Conservation (phyloP, 2,329 filamentous ascomycete species). For the Nigrospora oryzae region DNA sequence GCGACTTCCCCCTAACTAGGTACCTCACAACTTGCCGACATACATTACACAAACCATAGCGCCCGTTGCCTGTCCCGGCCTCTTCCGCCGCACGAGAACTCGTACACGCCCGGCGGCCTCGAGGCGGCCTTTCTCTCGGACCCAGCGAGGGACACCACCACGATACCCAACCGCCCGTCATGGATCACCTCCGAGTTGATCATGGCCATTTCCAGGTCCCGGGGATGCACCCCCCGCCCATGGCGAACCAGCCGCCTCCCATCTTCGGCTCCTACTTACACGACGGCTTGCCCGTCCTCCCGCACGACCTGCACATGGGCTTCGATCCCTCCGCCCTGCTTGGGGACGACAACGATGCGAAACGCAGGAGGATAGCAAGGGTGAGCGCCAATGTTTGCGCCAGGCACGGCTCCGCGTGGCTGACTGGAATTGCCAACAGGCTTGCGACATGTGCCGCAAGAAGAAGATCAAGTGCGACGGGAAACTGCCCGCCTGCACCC, state of each 20-base stretch:
- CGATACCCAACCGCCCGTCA: constrained; percentile 10
- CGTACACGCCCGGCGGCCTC: no score
- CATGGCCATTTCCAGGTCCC: constrained; percentile 47
- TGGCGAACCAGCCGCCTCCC: constrained; percentile 60
- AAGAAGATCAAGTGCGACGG: constrained; percentile 98
- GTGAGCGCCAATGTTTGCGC: constrained; percentile 37
- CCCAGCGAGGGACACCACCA: background rate
- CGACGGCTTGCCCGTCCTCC: constrained; percentile 51
- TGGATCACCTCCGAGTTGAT: constrained; percentile 39
- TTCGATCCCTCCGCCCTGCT: constrained; percentile 46
- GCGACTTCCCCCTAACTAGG: no score
- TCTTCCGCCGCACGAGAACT: no score
- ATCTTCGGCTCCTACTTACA: constrained; percentile 57
- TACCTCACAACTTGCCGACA: no score
- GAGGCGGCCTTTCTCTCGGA: no score
- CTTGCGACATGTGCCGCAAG: constrained; percentile 94
- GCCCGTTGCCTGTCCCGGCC: no score
- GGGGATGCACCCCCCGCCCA: constrained; percentile 42
- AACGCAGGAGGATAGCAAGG: constrained; percentile 80
- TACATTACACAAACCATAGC: no score
- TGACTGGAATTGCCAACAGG: constrained; percentile 39
- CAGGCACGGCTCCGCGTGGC: background rate
- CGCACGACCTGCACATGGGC: constrained; percentile 53
- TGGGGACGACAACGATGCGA: constrained; percentile 70
- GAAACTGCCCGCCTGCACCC: constrained; percentile 87